Conservation (phyloP, 2,329 filamentous ascomycete species). For the Alternaria sp. region DNA sequence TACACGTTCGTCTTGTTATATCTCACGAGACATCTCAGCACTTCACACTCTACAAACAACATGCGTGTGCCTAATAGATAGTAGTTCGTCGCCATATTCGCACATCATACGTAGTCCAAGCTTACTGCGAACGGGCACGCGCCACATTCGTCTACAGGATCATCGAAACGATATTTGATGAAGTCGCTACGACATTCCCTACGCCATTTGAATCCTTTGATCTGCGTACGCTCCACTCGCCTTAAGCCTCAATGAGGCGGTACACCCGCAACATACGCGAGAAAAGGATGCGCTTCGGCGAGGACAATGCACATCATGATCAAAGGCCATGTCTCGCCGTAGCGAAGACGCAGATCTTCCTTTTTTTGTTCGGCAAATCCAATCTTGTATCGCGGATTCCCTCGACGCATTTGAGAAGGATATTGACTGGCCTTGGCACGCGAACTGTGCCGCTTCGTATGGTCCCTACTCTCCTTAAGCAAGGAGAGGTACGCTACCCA, state of each 20-base stretch:
- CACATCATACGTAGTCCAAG: neutral
- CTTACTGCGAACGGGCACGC: neutral
- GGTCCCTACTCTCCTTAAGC: constrained; percentile 1
- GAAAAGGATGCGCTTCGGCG: constrained; percentile 1
- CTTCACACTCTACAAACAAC: neutral
- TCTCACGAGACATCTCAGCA: neutral
- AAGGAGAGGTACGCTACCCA: constrained; percentile 11
- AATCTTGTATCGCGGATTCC: neutral
- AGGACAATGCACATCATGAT: neutral
- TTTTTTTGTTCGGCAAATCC: neutral
- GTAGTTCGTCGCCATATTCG: neutral
- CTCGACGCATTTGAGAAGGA: neutral
- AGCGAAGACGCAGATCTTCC: neutral
- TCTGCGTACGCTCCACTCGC: neutral
- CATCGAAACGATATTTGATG: neutral
- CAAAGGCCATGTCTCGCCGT: neutral
- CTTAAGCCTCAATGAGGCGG: neutral
- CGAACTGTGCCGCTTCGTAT: constrained; percentile 11
- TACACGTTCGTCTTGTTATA: neutral
- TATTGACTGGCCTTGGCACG: constrained; percentile 1
- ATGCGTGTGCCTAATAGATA: neutral
- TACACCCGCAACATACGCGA: neutral
- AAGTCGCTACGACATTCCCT: neutral
- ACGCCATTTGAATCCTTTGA: neutral
- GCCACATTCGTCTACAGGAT: neutral